A percentile compares a stretch with the other conserved stretches of the same genome.
These are phyloP conservation scores for Geosmithia morbida DNA, from an alignment of 2,329 filamentous ascomycete genomes.

Conservation along the genomic window DNA sequence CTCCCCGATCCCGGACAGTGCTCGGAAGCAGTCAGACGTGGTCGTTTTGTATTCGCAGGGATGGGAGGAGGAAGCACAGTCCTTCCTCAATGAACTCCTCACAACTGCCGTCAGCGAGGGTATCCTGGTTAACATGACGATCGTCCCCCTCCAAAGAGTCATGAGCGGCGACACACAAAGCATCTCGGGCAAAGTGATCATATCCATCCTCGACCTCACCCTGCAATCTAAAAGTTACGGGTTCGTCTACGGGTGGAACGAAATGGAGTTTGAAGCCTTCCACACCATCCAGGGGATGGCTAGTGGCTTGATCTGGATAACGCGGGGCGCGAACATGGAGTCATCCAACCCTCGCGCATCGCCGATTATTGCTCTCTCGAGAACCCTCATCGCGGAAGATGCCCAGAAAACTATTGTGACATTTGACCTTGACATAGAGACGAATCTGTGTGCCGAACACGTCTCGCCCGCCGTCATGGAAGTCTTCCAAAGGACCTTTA, in stretches of 20 bases:
- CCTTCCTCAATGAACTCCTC: neutral
- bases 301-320: constrained; percentile 31
- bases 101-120: neutral
- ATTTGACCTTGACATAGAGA: constrained; percentile 21
- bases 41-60: neutral
- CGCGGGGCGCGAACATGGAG: constrained; percentile 23
- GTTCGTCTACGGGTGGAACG: constrained; percentile 22
- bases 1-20: neutral
- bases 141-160: neutral
- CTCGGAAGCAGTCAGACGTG: neutral
- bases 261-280: constrained; percentile 23
- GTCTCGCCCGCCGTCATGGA: constrained; percentile 9
- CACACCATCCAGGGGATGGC: constrained; percentile 20
- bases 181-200: constrained; percentile 12
- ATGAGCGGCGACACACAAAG: neutral
- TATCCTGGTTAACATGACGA: neutral
- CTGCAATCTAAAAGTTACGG: constrained; percentile 6
- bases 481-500: constrained; percentile 12
- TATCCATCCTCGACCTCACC: constrained; percentile 31
- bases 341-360: constrained; percentile 19
- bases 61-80: neutral
- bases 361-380: constrained; percentile 27
- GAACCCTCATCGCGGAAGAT: constrained; percentile 35
- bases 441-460: constrained; percentile 5
- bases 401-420: constrained; percentile 24